Conservation (phyloP, 768 basidiomycete species). For the Calocybe gangraenosa region DNA sequence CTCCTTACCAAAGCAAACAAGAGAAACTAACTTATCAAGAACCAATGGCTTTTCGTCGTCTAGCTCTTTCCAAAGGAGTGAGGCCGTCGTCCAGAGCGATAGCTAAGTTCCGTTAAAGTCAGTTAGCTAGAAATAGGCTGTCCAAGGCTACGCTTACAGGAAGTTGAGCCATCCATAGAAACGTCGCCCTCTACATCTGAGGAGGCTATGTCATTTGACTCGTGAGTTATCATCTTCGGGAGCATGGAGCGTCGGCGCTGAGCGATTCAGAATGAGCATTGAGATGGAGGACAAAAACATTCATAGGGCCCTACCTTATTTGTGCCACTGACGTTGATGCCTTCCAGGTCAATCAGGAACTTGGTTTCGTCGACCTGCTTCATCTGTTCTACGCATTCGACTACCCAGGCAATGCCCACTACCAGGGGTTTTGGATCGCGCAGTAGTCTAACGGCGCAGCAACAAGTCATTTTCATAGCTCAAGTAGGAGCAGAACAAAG, state of each 20-base stretch:
- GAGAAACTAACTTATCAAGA: neutral
- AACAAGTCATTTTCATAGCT: no score
- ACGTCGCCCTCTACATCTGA: conserved; percentile 31
- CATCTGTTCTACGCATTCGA: conserved; percentile 75
- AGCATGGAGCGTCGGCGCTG: conserved; percentile 75
- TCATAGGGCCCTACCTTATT: conserved; percentile 49
- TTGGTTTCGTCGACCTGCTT: conserved; percentile 58
- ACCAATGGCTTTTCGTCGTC: conserved; percentile 38
- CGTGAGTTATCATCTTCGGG: conserved; percentile 50
- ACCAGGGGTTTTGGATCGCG: conserved; percentile 68
- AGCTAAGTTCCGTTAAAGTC: conserved; percentile 26
- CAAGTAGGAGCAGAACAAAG: neutral
- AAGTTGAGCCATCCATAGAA: conserved; percentile 41
- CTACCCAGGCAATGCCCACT: conserved; percentile 87
- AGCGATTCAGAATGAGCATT: conserved; percentile 4
- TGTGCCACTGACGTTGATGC: conserved; percentile 51
- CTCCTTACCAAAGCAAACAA: no score
- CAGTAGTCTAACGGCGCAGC: conserved; percentile 38
- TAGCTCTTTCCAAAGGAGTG: conserved; percentile 67
- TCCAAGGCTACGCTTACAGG: conserved; percentile 29
- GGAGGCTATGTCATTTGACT: conserved; percentile 19
- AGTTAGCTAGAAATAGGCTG: conserved; percentile 2
- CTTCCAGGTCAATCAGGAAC: conserved; percentile 64
- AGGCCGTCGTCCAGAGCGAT: conserved; percentile 48
- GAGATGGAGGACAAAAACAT: neutral